These are phyloP conservation scores for Emergomyces orientalis DNA, from an alignment of 2,329 filamentous ascomycete species.

Conservation along the genomic window DNA sequence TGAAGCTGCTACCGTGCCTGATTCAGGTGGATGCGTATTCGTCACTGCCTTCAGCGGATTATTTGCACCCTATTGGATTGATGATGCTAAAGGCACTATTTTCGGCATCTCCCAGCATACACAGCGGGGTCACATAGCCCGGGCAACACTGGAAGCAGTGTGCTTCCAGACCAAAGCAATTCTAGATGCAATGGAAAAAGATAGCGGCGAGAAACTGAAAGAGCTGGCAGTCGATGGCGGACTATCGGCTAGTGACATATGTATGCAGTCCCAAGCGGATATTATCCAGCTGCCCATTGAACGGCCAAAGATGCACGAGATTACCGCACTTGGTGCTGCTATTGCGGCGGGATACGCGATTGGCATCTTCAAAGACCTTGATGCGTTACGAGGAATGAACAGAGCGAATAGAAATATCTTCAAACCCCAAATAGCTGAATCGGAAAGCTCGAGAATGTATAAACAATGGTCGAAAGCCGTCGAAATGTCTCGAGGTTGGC, in stretches of 20 bases:
- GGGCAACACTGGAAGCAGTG: slow-evolving; percentile 80
- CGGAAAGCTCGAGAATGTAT: slow-evolving; percentile 55
- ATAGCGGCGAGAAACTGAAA: slow-evolving; percentile 65
- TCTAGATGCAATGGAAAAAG: slow-evolving; percentile 80
- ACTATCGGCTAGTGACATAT: slow-evolving; percentile 70
- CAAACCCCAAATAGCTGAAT: slow-evolving; percentile 52
- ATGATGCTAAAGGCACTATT: slow-evolving; percentile 80
- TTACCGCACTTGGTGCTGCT: slow-evolving; percentile 77
- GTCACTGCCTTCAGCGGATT: slow-evolving; percentile 87
- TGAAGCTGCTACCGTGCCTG: slow-evolving; percentile 53
- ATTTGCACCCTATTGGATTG: slow-evolving; percentile 91
- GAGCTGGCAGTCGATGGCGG: slow-evolving; percentile 79
- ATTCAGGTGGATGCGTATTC: slow-evolving; percentile 77
- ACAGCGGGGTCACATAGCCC: slow-evolving; percentile 73
- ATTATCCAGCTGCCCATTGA: slow-evolving; percentile 75
- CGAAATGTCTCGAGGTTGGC: slow-evolving; percentile 68
- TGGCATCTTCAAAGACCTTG: slow-evolving; percentile 65
- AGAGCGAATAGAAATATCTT: slow-evolving; percentile 61
- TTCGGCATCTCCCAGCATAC: slow-evolving; percentile 78
- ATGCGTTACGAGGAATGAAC: slow-evolving; percentile 65
- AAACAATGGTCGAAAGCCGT: slow-evolving; percentile 67
- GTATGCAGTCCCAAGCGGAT: slow-evolving; percentile 87
- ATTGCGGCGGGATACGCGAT: slow-evolving; percentile 83
- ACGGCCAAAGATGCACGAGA: slow-evolving; percentile 81
- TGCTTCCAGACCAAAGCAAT: slow-evolving; percentile 92